Evolutionary conservation across 2,329 filamentous ascomycete species (phyloP).

Genomic region (Sporothrix schenckii): DNA sequence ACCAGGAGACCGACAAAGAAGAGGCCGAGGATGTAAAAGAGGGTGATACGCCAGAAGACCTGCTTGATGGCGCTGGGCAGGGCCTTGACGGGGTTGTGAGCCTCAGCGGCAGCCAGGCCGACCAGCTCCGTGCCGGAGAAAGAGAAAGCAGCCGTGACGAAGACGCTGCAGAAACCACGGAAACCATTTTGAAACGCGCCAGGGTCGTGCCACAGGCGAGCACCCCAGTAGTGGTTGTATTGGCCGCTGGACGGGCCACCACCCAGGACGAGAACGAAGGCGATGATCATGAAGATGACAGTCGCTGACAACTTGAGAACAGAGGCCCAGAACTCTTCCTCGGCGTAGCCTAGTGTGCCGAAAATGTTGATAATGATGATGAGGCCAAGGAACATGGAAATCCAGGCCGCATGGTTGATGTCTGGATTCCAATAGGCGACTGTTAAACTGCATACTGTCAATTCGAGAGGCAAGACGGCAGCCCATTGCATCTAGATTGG

Average conservation of each 20-base stretch:
- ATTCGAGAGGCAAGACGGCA: slow-evolving; percentile 52
- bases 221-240: slow-evolving; percentile 54
- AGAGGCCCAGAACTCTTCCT: slow-evolving; percentile 63
- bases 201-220: slow-evolving; percentile 54
- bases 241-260: slow-evolving; percentile 57
- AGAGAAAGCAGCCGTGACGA: slow-evolving; percentile 73
- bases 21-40: slow-evolving; percentile 59
- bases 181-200: slow-evolving; percentile 71
- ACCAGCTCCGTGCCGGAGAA: slow-evolving; percentile 75
- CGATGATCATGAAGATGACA: slow-evolving; percentile 66
- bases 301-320: slow-evolving; percentile 61
- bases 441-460: slow-evolving; percentile 54
- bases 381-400: slow-evolving; percentile 57
- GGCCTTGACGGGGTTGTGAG: slow-evolving; percentile 68
- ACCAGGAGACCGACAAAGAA: slow-evolving; percentile 57
- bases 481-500: slow-evolving; percentile 49
- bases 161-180: slow-evolving; percentile 71
- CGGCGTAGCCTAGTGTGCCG: slow-evolving; percentile 58
- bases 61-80: slow-evolving; percentile 85
- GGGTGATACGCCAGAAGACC: slow-evolving; percentile 62
- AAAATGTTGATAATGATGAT: slow-evolving; percentile 60
- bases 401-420: slow-evolving; percentile 55
- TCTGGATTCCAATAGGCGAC: slow-evolving; percentile 54
- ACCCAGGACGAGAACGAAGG: slow-evolving; percentile 61
- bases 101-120: slow-evolving; percentile 73